A percentile compares a stretch with the other conserved stretches of the same genome.
phyloP scores from a whole-genome alignment of 345 rosid genomes.

The Noccaea bulbosa region DNA sequence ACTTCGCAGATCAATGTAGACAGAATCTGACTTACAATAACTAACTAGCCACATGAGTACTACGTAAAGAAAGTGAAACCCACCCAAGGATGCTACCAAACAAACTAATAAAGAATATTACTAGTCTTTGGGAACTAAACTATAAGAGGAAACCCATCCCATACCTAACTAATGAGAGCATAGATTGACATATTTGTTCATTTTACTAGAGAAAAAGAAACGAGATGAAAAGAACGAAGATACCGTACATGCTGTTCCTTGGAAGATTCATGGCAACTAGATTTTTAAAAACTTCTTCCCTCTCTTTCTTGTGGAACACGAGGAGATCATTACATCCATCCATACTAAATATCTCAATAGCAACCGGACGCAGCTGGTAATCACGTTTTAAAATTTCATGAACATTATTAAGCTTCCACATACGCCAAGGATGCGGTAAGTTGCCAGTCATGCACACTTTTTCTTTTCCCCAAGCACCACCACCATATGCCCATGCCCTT shows the following conservation, averaged over 20 bases:
- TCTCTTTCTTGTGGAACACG: slow-evolving; percentile 96
- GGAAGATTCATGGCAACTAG: slow-evolving; percentile 95
- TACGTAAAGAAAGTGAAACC: slow-evolving; percentile 14
- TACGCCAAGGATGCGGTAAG: slow-evolving; percentile 92
- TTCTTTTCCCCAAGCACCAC: slow-evolving; percentile 99
- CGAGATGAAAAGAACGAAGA: slow-evolving; percentile 30
- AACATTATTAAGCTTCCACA: slow-evolving; percentile 97
- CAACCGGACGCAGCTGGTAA: slow-evolving; percentile 99
- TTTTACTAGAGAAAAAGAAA: slow-evolving; percentile 26
- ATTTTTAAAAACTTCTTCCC: slow-evolving; percentile 99
- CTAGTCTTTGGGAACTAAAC: slow-evolving; percentile 10
- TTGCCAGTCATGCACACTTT: slow-evolving; percentile 71
- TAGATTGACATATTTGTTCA: slow-evolving; percentile 4
- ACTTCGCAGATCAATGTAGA: slow-evolving; percentile 33
- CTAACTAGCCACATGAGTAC: slow-evolving; percentile 17
- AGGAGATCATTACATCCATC: slow-evolving; percentile 98
- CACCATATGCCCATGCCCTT: slow-evolving; percentile 98
- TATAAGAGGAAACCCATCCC: slow-evolving; percentile 5
- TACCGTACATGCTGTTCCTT: slow-evolving; percentile 86
- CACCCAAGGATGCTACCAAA: slow-evolving; percentile 16
- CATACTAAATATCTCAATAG: slow-evolving; percentile 98
- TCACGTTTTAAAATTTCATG: slow-evolving; percentile 98
- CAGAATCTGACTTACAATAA: slow-evolving; percentile 8
- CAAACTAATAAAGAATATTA: slow-evolving; percentile 1
- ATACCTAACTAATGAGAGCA: slow-evolving; percentile 9